Evolutionary conservation across 768 basidiomycete species (phyloP).

Genomic region (Xerocomellus dryophilus): DNA sequence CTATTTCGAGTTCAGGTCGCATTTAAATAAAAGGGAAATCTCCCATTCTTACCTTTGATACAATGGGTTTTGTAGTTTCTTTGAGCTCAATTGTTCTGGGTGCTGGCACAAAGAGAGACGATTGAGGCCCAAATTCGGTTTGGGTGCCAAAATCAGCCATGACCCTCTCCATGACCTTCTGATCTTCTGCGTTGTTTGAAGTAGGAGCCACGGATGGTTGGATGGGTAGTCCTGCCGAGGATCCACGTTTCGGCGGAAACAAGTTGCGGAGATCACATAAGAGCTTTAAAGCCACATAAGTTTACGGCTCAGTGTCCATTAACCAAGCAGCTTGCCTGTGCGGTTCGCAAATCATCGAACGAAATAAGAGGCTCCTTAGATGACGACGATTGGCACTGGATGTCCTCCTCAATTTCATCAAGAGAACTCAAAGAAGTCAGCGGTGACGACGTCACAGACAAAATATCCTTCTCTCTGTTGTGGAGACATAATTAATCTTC

Average conservation of each 20-base stretch:
- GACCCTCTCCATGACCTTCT: constrained; percentile 7
- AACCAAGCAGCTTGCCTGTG: constrained; percentile 45
- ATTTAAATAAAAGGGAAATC: neutral
- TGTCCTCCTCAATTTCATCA: constrained; percentile 50
- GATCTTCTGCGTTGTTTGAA: neutral
- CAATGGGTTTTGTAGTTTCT: constrained; percentile 18
- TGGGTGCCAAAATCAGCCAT: constrained; percentile 27
- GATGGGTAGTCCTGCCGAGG: neutral
- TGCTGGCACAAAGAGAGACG: neutral
- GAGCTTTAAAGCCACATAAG: constrained; percentile 31
- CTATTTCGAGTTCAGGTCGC: constrained; percentile 17
- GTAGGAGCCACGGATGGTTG: neutral
- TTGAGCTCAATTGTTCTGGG: constrained; percentile 18
- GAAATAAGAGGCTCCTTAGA: constrained; percentile 29
- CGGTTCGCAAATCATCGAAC: constrained; percentile 53
- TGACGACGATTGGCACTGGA: constrained; percentile 22
- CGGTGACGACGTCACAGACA: constrained; percentile 65
- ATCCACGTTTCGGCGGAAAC: constrained; percentile 14
- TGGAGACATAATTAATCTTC: neutral
- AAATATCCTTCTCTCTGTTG: constrained; percentile 23
- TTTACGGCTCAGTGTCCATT: constrained; percentile 2
- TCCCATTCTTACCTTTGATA: constrained; percentile 19
- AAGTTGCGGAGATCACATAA: constrained; percentile 37
- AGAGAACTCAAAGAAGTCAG: constrained; percentile 72
- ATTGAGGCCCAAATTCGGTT: constrained; percentile 25